Conservation (phyloP, 768 basidiomycete genomes). For the Psilocybe cubensis region DNA sequence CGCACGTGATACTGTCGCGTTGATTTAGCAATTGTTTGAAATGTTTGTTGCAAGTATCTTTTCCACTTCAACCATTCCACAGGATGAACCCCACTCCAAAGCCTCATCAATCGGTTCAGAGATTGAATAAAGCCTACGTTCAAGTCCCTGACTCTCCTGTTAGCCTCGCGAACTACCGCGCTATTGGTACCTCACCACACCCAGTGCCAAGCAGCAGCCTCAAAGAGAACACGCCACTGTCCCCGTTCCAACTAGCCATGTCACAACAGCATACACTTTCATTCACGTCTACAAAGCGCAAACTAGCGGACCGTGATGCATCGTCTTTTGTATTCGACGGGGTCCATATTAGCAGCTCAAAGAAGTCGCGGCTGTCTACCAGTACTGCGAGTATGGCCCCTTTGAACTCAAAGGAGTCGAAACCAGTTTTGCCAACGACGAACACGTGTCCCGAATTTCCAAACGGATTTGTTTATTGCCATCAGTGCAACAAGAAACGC, state of each 20-base stretch:
- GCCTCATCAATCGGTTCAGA: slow-evolving; percentile 28
- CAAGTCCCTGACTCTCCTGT: slow-evolving; percentile 59
- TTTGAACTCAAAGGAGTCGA: slow-evolving; percentile 21
- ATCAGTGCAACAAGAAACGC: slow-evolving; percentile 72
- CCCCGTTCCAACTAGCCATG: slow-evolving; percentile 26
- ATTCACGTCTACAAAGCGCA: slow-evolving; percentile 51
- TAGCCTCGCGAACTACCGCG: slow-evolving; percentile 27
- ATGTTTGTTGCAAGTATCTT: slow-evolving; percentile 7
- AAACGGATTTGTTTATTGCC: slow-evolving; percentile 60
- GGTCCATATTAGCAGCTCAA: slow-evolving; percentile 22
- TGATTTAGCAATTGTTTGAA: slow-evolving; percentile 27
- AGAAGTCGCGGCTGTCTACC: slow-evolving; percentile 35
- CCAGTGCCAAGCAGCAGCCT: slow-evolving; percentile 30
- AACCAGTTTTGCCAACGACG: slow-evolving; percentile 32
- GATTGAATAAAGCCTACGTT: slow-evolving; percentile 55
- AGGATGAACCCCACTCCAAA: slow-evolving; percentile 33
- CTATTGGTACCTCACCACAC: slow-evolving; percentile 22
- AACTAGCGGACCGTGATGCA: slow-evolving; percentile 40
- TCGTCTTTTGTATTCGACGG: slow-evolving; percentile 18
- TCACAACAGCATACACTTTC: slow-evolving; percentile 19
- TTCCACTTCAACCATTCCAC: slow-evolving; percentile 22
- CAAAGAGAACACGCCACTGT: slow-evolving; percentile 52
- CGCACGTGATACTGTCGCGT: slow-evolving; percentile 38
- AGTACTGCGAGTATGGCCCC: slow-evolving; percentile 19
- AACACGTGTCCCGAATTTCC: slow-evolving; percentile 36